Percentiles rank a stretch among this genome's conserved stretches.
These are phyloP conservation scores for Halteria grandinella DNA, from an alignment of 73 alveolate genomes.

Conservation along the genomic window DNA sequence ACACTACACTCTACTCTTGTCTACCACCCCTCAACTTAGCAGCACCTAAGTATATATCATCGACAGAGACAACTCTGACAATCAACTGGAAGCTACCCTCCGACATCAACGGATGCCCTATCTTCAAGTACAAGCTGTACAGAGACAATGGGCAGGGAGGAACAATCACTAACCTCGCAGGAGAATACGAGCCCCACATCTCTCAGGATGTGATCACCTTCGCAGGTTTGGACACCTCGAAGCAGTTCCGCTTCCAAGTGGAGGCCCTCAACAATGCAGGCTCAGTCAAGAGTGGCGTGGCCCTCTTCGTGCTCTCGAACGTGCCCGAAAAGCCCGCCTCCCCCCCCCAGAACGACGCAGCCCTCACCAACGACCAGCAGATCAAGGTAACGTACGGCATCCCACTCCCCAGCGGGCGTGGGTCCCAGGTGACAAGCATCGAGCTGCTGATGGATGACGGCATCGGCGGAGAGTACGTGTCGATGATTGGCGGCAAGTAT, in stretches of 20 bases:
- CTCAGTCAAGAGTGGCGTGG: slow-evolving; percentile 22
- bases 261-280: slow-evolving; percentile 70
- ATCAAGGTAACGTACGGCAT: slow-evolving; percentile 44
- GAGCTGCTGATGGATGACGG: slow-evolving; percentile 64
- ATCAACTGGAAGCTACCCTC: slow-evolving; percentile 62
- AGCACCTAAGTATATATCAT: slow-evolving; percentile 51
- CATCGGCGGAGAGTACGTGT: slow-evolving; percentile 30
- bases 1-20: slow-evolving; percentile 57
- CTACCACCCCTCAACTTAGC: slow-evolving; percentile 51
- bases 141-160: slow-evolving; percentile 52
- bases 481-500: slow-evolving; percentile 39
- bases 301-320: slow-evolving; percentile 33
- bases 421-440: slow-evolving; percentile 37
- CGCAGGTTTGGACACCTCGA: slow-evolving; percentile 38
- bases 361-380: slow-evolving; percentile 36
- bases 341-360: slow-evolving; percentile 42
- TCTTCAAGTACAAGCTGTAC: slow-evolving; percentile 31
- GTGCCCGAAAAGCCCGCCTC: slow-evolving; percentile 57
- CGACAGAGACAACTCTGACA: slow-evolving; percentile 54
- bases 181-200: slow-evolving; percentile 12
- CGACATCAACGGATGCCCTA: slow-evolving; percentile 64
- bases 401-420: slow-evolving; percentile 56
- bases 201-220: slow-evolving; percentile 7
- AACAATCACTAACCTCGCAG: slow-evolving; percentile 14
- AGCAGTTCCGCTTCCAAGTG: slow-evolving; percentile 37